Evolutionary conservation across 176 grass and related monocot species (phyloP).

Genomic region (Tillandsia leiboldiana): DNA sequence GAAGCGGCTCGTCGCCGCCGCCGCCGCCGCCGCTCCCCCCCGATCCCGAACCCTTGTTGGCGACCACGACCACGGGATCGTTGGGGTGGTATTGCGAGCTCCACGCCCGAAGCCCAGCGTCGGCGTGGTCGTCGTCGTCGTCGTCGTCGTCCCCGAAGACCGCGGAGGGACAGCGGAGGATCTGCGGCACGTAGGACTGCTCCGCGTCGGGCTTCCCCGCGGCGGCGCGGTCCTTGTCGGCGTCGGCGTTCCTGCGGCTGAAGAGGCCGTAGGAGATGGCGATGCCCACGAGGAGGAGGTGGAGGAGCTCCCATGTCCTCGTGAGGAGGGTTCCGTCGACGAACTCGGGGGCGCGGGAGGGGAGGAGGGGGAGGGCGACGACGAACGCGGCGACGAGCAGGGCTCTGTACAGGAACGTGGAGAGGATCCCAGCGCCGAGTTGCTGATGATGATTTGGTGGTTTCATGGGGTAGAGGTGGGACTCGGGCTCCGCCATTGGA

Average conservation of each 20-base stretch:
- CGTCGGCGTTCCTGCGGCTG: conserved; percentile 54
- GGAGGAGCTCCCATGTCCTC: conserved; percentile 77
- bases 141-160: conserved; percentile 40
- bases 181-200: conserved; percentile 43
- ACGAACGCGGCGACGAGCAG: conserved; percentile 42
- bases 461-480: conserved; percentile 30
- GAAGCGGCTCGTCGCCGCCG: conserved; percentile 30
- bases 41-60: not conserved
- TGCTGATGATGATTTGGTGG: conserved; percentile 20
- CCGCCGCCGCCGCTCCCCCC: conserved; percentile 12
- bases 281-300: conserved; percentile 80
- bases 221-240: conserved; percentile 9
- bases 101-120: conserved; percentile 39
- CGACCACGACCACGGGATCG: conserved; percentile 38
- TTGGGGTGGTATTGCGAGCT: conserved; percentile 35
- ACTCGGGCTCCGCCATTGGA: conserved; percentile 46
- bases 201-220: conserved; percentile 31
- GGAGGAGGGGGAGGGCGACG: conserved; percentile 49
- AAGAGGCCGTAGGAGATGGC: conserved; percentile 86
- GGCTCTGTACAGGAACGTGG: conserved; percentile 41
- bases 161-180: conserved; percentile 36
- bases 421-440: not conserved
- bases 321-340: conserved; percentile 41
- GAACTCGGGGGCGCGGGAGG: conserved; percentile 42
- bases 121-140: not conserved